Evolutionary conservation across 2,329 filamentous ascomycete species (phyloP).

Genomic region (Xylariaceae sp.): DNA sequence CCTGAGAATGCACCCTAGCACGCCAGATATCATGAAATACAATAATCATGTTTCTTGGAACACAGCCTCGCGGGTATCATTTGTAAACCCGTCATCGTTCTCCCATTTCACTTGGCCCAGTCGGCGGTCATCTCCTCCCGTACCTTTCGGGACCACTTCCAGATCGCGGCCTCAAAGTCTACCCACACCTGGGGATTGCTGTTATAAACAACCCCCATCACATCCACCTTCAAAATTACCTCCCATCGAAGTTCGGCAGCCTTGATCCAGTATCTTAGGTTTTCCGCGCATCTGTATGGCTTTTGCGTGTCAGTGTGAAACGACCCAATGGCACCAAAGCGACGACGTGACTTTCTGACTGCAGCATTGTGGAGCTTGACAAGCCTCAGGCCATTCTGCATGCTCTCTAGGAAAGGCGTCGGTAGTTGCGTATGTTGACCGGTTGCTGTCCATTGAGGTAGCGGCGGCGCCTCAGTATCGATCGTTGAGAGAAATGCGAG

Average conservation of each 20-base stretch:
- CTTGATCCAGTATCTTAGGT: constrained; percentile 94
- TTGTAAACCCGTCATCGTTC: background rate
- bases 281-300: constrained; percentile 91
- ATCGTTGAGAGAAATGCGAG: constrained; percentile 80
- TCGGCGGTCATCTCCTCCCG: constrained; percentile 82
- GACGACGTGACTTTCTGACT: constrained; percentile 80
- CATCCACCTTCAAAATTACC: constrained; percentile 78
- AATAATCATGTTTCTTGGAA: background rate
- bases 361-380: constrained; percentile 88
- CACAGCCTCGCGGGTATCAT: background rate
- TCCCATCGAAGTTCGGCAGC: constrained; percentile 95
- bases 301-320: constrained; percentile 94
- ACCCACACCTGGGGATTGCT: constrained; percentile 71
- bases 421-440: constrained; percentile 53
- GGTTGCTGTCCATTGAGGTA: constrained; percentile 70
- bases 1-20: background rate
- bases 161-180: constrained; percentile 79
- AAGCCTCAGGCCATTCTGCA: constrained; percentile 80
- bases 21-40: background rate
- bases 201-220: constrained; percentile 82
- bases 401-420: constrained; percentile 71
- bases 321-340: constrained; percentile 85
- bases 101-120: constrained; percentile 39
- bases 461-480: constrained; percentile 57
- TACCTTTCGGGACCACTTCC: constrained; percentile 81